Percentiles rank a stretch among this genome's conserved stretches.
These are phyloP conservation scores for Cyberlindnera subsufficiens DNA, from an alignment of 805 yeast genomes.

Conservation along the genomic window DNA sequence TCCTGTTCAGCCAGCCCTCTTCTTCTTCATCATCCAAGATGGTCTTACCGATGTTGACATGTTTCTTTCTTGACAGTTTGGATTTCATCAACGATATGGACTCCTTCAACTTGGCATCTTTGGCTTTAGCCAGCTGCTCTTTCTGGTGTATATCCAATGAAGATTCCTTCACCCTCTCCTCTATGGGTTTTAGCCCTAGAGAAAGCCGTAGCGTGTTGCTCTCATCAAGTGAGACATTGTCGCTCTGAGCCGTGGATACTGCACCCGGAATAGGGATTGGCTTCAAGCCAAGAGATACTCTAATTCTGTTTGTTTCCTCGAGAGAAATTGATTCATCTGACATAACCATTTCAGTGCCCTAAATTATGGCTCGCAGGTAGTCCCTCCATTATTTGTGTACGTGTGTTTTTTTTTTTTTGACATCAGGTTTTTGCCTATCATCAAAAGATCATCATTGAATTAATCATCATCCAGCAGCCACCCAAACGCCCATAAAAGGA, in stretches of 20 bases:
- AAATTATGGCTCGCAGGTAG: no score
- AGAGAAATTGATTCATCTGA: constrained; percentile 26
- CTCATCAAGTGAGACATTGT: constrained; percentile 10
- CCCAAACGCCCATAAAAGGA: neutral
- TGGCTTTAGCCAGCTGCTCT: neutral
- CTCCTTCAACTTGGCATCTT: constrained; percentile 11
- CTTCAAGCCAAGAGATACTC: constrained; percentile 46
- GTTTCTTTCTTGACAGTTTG: constrained; percentile 11
- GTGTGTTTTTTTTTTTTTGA: no score
- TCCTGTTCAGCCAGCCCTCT: constrained; percentile 19
- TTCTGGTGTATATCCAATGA: constrained; percentile 4
- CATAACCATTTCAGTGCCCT: neutral
- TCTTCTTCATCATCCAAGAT: constrained; percentile 10
- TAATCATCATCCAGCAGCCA: no score
- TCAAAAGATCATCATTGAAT: no score
- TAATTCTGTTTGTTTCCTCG: constrained; percentile 51
- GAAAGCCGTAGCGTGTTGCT: constrained; percentile 20
- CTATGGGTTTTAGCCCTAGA: constrained; percentile 20
- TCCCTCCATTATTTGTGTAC: no score
- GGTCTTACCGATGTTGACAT: constrained; percentile 5
- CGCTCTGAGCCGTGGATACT: neutral
- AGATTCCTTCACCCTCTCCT: neutral
- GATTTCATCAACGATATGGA: constrained; percentile 9
- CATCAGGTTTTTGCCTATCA: no score
- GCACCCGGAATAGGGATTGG: constrained; percentile 33